Evolutionary conservation across 805 yeast genomes (phyloP).

Genomic region (Zygosaccharomyces rouxii): DNA sequence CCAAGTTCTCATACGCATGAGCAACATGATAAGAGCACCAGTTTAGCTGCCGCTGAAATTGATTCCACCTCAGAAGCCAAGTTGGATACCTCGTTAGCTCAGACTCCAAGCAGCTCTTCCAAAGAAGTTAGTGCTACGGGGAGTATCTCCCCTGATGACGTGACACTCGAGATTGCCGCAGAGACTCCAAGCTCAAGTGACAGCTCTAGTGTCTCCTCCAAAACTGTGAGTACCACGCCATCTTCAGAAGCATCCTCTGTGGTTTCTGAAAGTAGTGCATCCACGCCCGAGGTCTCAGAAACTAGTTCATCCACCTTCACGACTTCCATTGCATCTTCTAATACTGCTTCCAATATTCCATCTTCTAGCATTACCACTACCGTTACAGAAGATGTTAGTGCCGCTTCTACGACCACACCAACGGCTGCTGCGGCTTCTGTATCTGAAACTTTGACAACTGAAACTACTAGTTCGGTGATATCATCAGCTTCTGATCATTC

Average conservation of each 20-base stretch:
- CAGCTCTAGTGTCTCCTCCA: neutral
- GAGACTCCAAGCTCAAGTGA: neutral
- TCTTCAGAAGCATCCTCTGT: neutral
- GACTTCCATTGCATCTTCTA: neutral
- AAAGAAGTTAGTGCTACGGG: neutral
- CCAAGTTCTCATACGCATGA: neutral
- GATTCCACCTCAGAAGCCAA: neutral
- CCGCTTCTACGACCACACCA: neutral
- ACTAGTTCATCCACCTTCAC: neutral
- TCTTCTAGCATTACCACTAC: neutral
- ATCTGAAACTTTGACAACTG: neutral
- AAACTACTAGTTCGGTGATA: neutral
- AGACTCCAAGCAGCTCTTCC: neutral
- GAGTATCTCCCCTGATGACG: neutral
- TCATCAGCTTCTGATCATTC: neutral
- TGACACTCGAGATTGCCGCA: neutral
- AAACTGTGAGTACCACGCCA: neutral
- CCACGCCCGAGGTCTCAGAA: neutral
- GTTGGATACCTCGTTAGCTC: neutral
- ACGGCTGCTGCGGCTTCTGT: neutral
- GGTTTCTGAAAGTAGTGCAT: neutral
- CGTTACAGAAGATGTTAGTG: neutral
- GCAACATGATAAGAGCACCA: neutral
- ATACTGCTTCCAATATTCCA: neutral
- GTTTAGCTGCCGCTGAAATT: neutral